These are phyloP conservation scores for Cladosporium sphaerospermum DNA, from an alignment of 2,329 filamentous ascomycete genomes.

Conservation along the genomic window DNA sequence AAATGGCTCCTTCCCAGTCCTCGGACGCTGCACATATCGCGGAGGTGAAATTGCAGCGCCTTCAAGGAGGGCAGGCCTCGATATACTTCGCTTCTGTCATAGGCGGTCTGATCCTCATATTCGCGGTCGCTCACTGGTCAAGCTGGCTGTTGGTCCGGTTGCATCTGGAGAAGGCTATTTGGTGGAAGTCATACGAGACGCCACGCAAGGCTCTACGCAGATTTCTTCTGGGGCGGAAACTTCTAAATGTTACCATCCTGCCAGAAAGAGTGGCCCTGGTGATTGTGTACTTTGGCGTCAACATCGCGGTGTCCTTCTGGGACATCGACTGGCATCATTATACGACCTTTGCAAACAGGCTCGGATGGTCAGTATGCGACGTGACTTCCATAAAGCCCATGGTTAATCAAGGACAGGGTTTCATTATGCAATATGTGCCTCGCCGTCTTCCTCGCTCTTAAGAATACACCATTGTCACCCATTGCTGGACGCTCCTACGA, in stretches of 20 bases:
- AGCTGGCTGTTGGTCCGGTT: slow-evolving; percentile 1
- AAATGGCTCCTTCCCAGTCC: slow-evolving; percentile 13
- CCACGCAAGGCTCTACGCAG: neutral
- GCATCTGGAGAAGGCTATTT: neutral
- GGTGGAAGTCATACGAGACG: too few species aligned
- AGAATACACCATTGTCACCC: slow-evolving; percentile 23
- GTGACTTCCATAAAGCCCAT: neutral
- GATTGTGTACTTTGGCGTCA: slow-evolving; percentile 11
- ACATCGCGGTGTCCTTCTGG: slow-evolving; percentile 11
- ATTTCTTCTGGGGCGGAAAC: neutral
- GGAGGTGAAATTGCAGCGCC: slow-evolving; percentile 4
- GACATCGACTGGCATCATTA: slow-evolving; percentile 12
- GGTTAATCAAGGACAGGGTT: slow-evolving; percentile 14
- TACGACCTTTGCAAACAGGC: slow-evolving; percentile 20
- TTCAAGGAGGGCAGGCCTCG: slow-evolving; percentile 10
- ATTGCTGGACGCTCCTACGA: slow-evolving; percentile 21
- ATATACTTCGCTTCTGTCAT: slow-evolving; percentile 16
- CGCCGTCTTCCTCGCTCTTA: slow-evolving; percentile 21
- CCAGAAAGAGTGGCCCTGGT: slow-evolving; percentile 5
- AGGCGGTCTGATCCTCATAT: slow-evolving; percentile 13
- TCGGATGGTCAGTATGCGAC: slow-evolving; percentile 18
- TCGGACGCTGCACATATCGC: slow-evolving; percentile 7
- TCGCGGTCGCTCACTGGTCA: slow-evolving; percentile 16
- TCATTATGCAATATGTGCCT: slow-evolving; percentile 21
- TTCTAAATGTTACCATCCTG: neutral